Base-by-base conservation (phyloP, 768 basidiomycete species). In the Lactarius quietus region DNA sequence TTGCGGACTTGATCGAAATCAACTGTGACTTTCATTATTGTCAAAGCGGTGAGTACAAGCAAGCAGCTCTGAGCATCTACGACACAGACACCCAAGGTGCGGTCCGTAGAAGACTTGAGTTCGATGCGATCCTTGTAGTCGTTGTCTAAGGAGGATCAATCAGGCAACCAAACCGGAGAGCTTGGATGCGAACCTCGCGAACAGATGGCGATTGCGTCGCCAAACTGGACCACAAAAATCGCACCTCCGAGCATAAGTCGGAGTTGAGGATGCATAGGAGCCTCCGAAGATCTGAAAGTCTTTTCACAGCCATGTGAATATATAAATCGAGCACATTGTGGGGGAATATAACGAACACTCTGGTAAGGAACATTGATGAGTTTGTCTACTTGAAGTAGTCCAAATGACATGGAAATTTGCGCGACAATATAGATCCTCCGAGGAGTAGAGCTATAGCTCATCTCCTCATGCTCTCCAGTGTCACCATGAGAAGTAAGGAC, bases 151-250 rank as follows among this genome's bases (percentile, higher is more conserved):
- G 15, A 60, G 52, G 48, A 39, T 63, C 57, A 58, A 39, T n/a
- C 53, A 15, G 33, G 18, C 29, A 48, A 3, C 20, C 9, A 2
- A 59, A 43, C 26, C 39, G 17, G 54, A 35, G 41, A 39, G 45
- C 36, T 59, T 43, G 23, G 9, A 53, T 7, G 56, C 72, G 17
- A 62, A 90, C 90, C 83, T 76, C 83, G 80, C 57, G 89, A 83
- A 73, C 86, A 88, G 14, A 92, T 78, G 6, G 87, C 86, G 23
- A 91, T 84, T 1, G 89, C 85, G 73, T 92, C 90, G 33, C 89
- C 89, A 67, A 90, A 92, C 69, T 91, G 84, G 8, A 90, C 80
- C 38, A 82, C 80, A 43, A 86, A 75, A 10, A 90, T 71, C 26
- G 81, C 77, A 23, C 88, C 89, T n/a, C 79, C 79, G n/a, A 79